Evolutionary conservation across 2,329 filamentous ascomycete genomes (phyloP), one percentile per base, ranked within the genome.

Genomic region (Niveomyces coronatus): DNA sequence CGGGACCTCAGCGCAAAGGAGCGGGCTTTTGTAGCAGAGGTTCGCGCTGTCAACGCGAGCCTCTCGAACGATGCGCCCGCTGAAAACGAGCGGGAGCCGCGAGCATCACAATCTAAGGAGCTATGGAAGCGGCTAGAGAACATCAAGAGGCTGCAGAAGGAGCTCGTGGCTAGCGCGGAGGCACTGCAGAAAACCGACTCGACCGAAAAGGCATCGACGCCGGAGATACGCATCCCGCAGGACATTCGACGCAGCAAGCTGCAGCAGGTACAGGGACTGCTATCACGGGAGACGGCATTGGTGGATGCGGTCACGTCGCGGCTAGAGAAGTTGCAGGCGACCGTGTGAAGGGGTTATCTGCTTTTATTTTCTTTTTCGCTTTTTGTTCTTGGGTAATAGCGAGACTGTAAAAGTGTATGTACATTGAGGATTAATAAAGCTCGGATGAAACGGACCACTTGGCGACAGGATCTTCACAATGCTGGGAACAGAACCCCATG

Each of bases 271-370:
- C 75, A 75, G 57, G 60, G 61, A 19, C 56, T 83, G 43, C 58
- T 85, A 46, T 76, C 80, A 41, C 64, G 80, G 19, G 79, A 85
- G 58, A 73, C 73, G 32, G 77, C 77, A 5, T 56, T 85, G 49
- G 74, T 85, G 6, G 79, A 84, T 47, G 79, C 75, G 16, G 71
- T 82, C 16, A 76, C 70, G 47, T 66, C 66, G 40, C 67, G 79
- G 40, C 57, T 85, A 45, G 74, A 79, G 54, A 70, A 66, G 44
- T 58, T 85, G 38, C 61, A 65, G 44, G 45, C 55, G n/a, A 45
- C 44, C 26, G 38, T 53, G 49, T 60, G 50, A 45, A 38, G 46
- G 45, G 14, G 13, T 31, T 14, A 31, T 9, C 6, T 28, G 7
- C 9, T 29, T 7, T 26, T 36, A 15, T 28, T 27, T 35, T 22